A percentile compares a stretch with the other conserved stretches of the same genome.
These are phyloP conservation scores for Aspergillus calidoustus DNA, from an alignment of 2,329 filamentous ascomycete species.

Conservation along the genomic window DNA sequence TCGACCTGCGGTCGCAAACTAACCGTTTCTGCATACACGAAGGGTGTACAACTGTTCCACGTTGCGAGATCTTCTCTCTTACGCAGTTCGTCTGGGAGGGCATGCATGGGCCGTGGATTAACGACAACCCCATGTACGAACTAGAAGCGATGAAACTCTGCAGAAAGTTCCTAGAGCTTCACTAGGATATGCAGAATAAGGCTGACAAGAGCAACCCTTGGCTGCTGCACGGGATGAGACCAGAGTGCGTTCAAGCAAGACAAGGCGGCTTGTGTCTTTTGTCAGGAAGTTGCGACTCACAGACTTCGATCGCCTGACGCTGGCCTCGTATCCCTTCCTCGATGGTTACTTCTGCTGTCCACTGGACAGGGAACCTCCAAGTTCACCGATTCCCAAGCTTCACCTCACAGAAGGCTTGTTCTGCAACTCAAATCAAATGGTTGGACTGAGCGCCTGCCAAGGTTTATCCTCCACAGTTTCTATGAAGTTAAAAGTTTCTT, in stretches of 20 bases:
- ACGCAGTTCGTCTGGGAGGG: slow-evolving; percentile 8
- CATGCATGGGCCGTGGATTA: slow-evolving; percentile 6
- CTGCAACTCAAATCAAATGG: slow-evolving; percentile 13
- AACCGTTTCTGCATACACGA: neutral
- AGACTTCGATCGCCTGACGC: slow-evolving; percentile 16
- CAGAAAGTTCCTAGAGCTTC: neutral
- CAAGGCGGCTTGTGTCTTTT: neutral
- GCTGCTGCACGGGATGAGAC: neutral
- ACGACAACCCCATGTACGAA: slow-evolving; percentile 11
- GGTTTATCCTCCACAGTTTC: slow-evolving; percentile 16
- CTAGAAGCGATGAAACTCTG: neutral
- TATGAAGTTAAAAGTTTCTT: slow-evolving; percentile 2
- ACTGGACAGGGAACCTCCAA: slow-evolving; percentile 14
- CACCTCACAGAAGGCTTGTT: slow-evolving; percentile 26
- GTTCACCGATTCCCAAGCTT: slow-evolving; percentile 20
- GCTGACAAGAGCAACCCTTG: neutral
- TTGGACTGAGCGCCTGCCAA: slow-evolving; percentile 19
- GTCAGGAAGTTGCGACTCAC: neutral
- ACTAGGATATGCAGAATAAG: neutral
- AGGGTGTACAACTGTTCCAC: slow-evolving; percentile 13
- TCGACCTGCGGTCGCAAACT: neutral
- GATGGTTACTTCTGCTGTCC: neutral
- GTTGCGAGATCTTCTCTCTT: slow-evolving; percentile 17
- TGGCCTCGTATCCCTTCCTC: slow-evolving; percentile 4
- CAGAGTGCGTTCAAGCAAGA: too few relatives aligned